Evolutionary conservation across 345 rosid species (phyloP).

Genomic region (Lepidium didymum): DNA sequence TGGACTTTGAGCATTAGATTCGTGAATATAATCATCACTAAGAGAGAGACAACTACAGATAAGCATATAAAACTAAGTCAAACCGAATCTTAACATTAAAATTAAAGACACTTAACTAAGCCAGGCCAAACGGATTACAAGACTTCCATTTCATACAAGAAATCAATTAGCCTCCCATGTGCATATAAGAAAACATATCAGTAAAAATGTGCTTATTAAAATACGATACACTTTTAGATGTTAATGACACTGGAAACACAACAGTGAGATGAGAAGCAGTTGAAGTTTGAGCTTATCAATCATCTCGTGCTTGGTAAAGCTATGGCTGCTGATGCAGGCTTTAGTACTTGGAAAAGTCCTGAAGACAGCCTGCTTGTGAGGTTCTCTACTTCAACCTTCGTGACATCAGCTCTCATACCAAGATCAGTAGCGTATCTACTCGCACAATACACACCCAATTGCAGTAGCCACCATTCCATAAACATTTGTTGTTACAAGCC

Average conservation of each 20-base stretch:
- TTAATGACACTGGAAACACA: not conserved
- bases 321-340: conserved; percentile 33
- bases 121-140: not conserved
- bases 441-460: conserved; percentile 65
- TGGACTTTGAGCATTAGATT: not conserved
- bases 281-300: not conserved
- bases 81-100: too few relatives aligned
- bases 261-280: not conserved
- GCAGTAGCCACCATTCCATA: conserved; percentile 88
- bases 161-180: not conserved
- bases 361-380: conserved; percentile 54
- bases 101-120: not conserved
- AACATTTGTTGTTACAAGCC: conserved; percentile 64
- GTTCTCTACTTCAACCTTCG: conserved; percentile 69
- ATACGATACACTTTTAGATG: not conserved
- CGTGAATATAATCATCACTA: not conserved
- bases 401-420: conserved; percentile 72
- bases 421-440: conserved; percentile 84
- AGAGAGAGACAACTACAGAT: not conserved
- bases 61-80: not conserved
- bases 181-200: not conserved
- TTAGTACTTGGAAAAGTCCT: conserved; percentile 53
- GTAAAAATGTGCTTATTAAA: not conserved
- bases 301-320: conserved; percentile 14
- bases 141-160: not conserved